Percentiles rank a stretch among this genome's conserved stretches.
phyloP scores from a whole-genome alignment of 2,329 filamentous ascomycete species.

The Amesomyces nigricolor region DNA sequence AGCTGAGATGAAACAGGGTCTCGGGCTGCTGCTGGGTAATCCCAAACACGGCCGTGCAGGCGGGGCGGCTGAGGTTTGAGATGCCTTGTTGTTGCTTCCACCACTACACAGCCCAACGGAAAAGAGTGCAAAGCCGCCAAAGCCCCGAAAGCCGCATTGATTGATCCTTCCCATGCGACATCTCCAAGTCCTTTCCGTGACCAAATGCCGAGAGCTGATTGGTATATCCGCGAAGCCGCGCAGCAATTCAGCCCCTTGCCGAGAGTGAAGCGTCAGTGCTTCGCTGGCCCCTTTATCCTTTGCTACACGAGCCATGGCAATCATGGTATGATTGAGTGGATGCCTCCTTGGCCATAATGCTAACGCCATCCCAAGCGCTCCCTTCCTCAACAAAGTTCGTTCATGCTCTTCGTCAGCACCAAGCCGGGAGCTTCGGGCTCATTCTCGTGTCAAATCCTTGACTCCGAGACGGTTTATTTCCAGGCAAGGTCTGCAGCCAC shows the following conservation, averaged over 20 bases:
- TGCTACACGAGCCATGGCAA: background rate
- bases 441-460: background rate
- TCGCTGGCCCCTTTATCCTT: conserved; percentile 4
- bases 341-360: background rate
- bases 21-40: conserved; percentile 27
- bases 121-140: conserved; percentile 10
- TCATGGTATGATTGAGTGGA: background rate
- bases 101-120: conserved; percentile 11
- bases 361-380: background rate
- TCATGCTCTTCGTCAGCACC: background rate
- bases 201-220: conserved; percentile 20
- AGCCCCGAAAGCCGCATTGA: conserved; percentile 2
- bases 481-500: conserved; percentile 50
- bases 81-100: conserved; percentile 17
- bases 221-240: conserved; percentile 9
- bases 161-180: conserved; percentile 7
- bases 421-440: background rate
- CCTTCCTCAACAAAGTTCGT: background rate
- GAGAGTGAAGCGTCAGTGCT: conserved; percentile 12
- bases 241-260: conserved; percentile 14
- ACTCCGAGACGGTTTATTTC: conserved; percentile 40
- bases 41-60: conserved; percentile 30
- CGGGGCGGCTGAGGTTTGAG: conserved; percentile 30
- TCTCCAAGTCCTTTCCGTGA: conserved; percentile 11
- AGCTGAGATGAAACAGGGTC: conserved; percentile 34